Percentiles rank a stretch among this genome's conserved stretches.
These are phyloP conservation scores for Takashimella tepidaria DNA, from an alignment of 1,284 basidiomycete genomes.

Conservation along the genomic window DNA sequence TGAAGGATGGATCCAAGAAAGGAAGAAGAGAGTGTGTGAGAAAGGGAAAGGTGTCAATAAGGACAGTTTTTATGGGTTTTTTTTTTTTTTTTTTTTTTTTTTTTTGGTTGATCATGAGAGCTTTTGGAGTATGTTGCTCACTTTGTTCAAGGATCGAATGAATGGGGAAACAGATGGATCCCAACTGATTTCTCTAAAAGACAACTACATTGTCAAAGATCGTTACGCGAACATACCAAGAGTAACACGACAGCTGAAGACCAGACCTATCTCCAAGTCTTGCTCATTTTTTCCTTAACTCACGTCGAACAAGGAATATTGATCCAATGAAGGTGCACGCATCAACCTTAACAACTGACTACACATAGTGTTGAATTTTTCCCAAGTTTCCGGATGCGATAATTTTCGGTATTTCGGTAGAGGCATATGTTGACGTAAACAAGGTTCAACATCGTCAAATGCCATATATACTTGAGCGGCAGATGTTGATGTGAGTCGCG, in stretches of 20 bases:
- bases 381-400: conserved; percentile 54
- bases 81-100: too few species aligned
- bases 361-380: conserved; percentile 53
- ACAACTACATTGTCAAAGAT: neutral
- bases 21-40: too few species aligned
- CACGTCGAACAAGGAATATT: neutral
- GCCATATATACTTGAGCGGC: conserved; percentile 6
- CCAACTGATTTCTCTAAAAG: neutral
- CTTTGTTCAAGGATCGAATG: conserved; percentile 19
- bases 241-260: neutral
- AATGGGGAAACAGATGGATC: conserved; percentile 8
- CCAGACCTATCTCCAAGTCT: neutral
- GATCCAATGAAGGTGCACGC: neutral
- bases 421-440: conserved; percentile 68
- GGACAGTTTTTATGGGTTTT: too few species aligned
- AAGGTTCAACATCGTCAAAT: conserved; percentile 58
- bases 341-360: conserved; percentile 50
- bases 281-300: conserved; percentile 3
- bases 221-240: neutral
- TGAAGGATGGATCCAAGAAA: too few species aligned
- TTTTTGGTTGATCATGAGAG: too few species aligned
- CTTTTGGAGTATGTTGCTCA: too few species aligned
- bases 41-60: neutral
- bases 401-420: conserved; percentile 59
- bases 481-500: neutral